Conservation (phyloP, 768 basidiomycete species). For the Boletus rufocinnamomeus region DNA sequence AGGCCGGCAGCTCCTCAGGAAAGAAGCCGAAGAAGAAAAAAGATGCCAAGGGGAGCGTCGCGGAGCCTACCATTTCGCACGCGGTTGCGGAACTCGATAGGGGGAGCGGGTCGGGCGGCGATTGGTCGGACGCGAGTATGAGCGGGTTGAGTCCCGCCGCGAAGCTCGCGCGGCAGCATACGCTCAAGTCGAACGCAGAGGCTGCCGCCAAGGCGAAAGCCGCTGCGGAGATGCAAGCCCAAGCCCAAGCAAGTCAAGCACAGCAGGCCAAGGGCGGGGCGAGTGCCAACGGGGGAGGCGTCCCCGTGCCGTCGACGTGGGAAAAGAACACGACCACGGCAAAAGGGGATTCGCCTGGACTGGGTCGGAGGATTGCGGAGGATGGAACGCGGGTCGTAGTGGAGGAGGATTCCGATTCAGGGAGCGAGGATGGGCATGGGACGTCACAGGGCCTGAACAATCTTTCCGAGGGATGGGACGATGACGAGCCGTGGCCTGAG, state of each 20-base stretch:
- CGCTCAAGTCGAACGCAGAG: constrained; percentile 75
- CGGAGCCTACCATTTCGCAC: constrained; percentile 73
- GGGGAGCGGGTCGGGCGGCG: constrained; percentile 39
- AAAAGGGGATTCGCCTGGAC: constrained; percentile 47
- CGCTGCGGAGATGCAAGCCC: constrained; percentile 30
- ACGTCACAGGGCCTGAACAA: constrained; percentile 38
- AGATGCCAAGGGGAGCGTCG: constrained; percentile 62
- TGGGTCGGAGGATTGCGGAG: constrained; percentile 52
- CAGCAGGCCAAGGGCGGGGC: constrained; percentile 25
- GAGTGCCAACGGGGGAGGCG: constrained; percentile 30
- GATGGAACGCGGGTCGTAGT: constrained; percentile 66
- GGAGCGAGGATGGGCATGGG: constrained; percentile 52
- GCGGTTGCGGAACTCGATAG: constrained; percentile 86
- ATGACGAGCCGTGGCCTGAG: constrained; percentile 77
- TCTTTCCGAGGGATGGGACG: constrained; percentile 71
- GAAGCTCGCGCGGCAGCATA: constrained; percentile 86
- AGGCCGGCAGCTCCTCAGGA: constrained; percentile 31
- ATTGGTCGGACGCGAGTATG: constrained; percentile 62
- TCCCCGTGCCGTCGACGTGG: constrained; percentile 64
- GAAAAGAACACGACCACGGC: constrained; percentile 77
- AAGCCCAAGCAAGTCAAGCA: constrained; percentile 27
- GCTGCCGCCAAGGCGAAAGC: constrained; percentile 46
- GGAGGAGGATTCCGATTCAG: constrained; percentile 71
- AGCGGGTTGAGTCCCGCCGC: constrained; percentile 88
- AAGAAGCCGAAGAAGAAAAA: constrained; percentile 56